phyloP scores from a whole-genome alignment of 73 alveolate genomes.

The Diophrys appendiculata region DNA sequence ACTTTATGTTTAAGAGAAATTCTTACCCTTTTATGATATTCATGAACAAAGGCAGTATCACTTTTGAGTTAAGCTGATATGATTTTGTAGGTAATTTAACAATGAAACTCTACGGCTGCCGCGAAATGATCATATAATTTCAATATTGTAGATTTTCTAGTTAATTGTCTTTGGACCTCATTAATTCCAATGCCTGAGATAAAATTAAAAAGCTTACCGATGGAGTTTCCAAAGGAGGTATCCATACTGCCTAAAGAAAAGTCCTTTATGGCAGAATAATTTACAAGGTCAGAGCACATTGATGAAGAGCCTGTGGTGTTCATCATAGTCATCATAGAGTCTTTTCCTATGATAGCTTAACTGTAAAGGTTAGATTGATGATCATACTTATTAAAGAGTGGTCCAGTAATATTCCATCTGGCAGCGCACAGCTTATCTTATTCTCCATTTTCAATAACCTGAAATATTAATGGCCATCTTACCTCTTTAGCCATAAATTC shows the following conservation, averaged over 20 bases:
- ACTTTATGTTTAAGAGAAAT: not conserved
- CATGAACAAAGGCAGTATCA: slow-evolving; percentile 12
- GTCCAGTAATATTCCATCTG: too few species aligned
- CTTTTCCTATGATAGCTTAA: not conserved
- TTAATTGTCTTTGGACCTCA: not conserved
- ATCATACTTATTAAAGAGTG: not conserved
- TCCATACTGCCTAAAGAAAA: not conserved
- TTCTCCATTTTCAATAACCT: not conserved
- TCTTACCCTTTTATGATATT: slow-evolving; percentile 4
- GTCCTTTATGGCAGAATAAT: not conserved
- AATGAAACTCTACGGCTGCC: not conserved
- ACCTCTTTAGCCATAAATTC: not conserved
- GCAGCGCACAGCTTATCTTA: too few species aligned
- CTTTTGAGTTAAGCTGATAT: not conserved
- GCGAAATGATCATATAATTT: not conserved
- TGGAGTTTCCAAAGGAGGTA: not conserved
- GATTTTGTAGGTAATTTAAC: not conserved
- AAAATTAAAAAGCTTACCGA: not conserved
- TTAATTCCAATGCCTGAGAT: not conserved
- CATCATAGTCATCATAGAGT: not conserved
- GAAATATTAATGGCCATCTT: not conserved
- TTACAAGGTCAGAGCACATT: not conserved
- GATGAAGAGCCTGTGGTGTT: not conserved
- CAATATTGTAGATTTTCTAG: not conserved
- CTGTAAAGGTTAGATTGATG: not conserved